phyloP scores from a whole-genome alignment of 2,329 filamentous ascomycete genomes.

The Colletotrichum godetiae region DNA sequence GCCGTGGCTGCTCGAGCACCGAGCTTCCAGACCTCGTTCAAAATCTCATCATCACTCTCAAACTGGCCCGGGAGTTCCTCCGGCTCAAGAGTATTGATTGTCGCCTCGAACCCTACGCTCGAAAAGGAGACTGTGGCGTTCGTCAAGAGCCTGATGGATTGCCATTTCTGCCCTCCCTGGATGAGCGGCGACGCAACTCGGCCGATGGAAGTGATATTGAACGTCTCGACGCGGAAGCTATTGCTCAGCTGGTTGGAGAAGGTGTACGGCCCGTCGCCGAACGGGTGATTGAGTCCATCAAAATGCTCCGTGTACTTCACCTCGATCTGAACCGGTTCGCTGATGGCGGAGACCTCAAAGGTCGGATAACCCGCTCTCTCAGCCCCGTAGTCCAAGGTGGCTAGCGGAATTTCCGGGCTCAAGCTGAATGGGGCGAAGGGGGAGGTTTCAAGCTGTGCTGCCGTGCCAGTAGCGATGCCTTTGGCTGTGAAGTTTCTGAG shows the following conservation, averaged over 20 bases:
- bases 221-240: conserved; percentile 51
- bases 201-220: conserved; percentile 47
- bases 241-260: conserved; percentile 43
- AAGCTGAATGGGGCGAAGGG: conserved; percentile 11
- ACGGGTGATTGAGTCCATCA: conserved; percentile 40
- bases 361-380: conserved; percentile 48
- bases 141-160: conserved; percentile 49
- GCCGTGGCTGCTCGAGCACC: conserved; percentile 47
- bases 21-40: conserved; percentile 50
- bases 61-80: conserved; percentile 45
- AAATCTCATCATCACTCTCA: conserved; percentile 41
- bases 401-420: conserved; percentile 20
- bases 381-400: conserved; percentile 45
- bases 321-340: conserved; percentile 45
- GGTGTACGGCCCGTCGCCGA: conserved; percentile 46
- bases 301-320: conserved; percentile 50
- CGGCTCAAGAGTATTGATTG: conserved; percentile 39
- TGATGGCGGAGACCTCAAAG: conserved; percentile 43
- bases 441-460: neutral
- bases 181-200: conserved; percentile 46
- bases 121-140: conserved; percentile 45
- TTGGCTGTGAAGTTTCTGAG: neutral
- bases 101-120: conserved; percentile 45
- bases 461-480: neutral
- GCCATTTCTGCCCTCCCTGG: conserved; percentile 54